phyloP scores from a whole-genome alignment of 78 protist genomes.

The Planoprotostelium fungivorum region DNA sequence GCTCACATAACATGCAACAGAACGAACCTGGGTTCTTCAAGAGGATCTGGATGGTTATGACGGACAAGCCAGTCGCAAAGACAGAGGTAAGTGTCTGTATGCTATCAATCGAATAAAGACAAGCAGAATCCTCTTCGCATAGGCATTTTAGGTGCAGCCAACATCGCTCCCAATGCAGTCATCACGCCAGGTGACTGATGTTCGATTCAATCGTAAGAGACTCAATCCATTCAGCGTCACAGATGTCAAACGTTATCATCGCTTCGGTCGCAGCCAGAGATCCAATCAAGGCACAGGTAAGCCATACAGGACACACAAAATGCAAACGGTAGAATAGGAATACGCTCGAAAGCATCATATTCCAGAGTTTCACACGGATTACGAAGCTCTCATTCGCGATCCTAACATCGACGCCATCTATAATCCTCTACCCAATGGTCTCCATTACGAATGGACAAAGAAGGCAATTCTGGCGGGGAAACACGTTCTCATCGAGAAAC shows the following conservation, averaged over 20 bases:
- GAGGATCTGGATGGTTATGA: too few relatives aligned
- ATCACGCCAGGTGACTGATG: neutral
- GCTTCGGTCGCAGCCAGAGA: neutral
- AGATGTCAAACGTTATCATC: neutral
- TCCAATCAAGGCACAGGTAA: neutral
- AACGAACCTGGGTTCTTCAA: too few relatives aligned
- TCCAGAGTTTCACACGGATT: neutral
- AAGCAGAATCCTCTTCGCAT: neutral
- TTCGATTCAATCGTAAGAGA: neutral
- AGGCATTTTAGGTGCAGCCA: neutral
- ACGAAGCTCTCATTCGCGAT: neutral
- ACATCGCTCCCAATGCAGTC: neutral
- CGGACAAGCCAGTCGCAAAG: neutral
- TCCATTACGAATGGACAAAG: constrained; percentile 5
- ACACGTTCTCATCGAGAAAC: constrained; percentile 8
- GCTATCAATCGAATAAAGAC: neutral
- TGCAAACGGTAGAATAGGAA: neutral
- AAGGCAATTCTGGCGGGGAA: constrained; percentile 3
- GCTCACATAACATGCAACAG: too few relatives aligned
- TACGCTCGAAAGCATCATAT: neutral
- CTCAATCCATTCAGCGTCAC: neutral
- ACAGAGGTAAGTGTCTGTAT: neutral
- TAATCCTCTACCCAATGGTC: constrained; percentile 2
- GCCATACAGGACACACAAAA: neutral
- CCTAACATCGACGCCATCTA: neutral